phyloP scores from a whole-genome alignment of 2,329 filamentous ascomycete species.

The Xylaria sp. region DNA sequence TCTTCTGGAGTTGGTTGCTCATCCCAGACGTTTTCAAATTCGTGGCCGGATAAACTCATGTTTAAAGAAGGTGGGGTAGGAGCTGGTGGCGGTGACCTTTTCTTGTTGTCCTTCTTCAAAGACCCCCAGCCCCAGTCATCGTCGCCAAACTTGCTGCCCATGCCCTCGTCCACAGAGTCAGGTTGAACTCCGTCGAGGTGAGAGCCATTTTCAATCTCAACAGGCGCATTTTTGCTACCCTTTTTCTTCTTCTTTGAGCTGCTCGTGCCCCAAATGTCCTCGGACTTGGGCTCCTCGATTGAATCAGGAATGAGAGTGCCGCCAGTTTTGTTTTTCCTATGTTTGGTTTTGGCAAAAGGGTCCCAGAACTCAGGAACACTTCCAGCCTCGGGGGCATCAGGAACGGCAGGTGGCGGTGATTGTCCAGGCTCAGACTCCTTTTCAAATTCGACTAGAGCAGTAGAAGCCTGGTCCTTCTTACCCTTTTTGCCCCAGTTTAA shows the following conservation, averaged over 20 bases:
- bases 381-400: constrained; percentile 23
- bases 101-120: constrained; percentile 44
- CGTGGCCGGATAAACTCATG: constrained; percentile 36
- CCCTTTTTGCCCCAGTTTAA: constrained; percentile 35
- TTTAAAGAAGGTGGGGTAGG: constrained; percentile 53
- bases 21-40: constrained; percentile 40
- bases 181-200: constrained; percentile 51
- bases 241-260: constrained; percentile 54
- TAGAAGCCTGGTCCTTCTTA: constrained; percentile 32
- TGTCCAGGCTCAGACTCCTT: constrained; percentile 21
- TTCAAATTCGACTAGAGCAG: constrained; percentile 28
- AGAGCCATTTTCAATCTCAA: constrained; percentile 51
- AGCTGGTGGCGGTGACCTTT: constrained; percentile 51
- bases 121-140: constrained; percentile 49
- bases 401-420: constrained; percentile 16
- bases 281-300: constrained; percentile 46
- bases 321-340: constrained; percentile 34
- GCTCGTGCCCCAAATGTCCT: constrained; percentile 43
- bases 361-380: constrained; percentile 29
- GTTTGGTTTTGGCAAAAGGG: constrained; percentile 19
- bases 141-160: constrained; percentile 47
- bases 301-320: constrained; percentile 44
- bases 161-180: constrained; percentile 48
- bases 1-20: constrained; percentile 39
- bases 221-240: constrained; percentile 52